Base-by-base conservation (phyloP, 345 rosid genomes). In the Heritiera littoralis region DNA sequence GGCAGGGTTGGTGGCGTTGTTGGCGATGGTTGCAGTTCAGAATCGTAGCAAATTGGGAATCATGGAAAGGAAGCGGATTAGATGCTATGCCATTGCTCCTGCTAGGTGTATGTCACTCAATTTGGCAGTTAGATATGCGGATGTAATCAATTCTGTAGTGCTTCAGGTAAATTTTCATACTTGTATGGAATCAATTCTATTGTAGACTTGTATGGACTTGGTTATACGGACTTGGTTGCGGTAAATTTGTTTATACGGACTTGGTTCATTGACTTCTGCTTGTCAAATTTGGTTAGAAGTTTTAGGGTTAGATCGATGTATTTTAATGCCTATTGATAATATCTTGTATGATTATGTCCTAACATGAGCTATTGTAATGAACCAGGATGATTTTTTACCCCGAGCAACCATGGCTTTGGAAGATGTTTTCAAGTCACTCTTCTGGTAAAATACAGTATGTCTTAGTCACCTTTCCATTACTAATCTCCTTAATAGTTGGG, bases 371-470 rank as follows among this genome's bases (percentile, higher is more conserved):
- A 20, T 80, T 71, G 43, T 18, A 54, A 84, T 85, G 83, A 74
- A 83, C 63, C 87, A 95, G 99, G 99, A 96, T 86, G 98, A 92
- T 84, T 96, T 96, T 86, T 87, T 96, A 81, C 98, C 99, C 80
- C 93, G 98, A 81, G 83, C 99, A 18, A 93, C 97, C 74, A 85
- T 88, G 11, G 95, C 96, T 28, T 81, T 96, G 82, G 95, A 92
- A 81, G 89, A 85, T 83, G 89, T 93, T 85, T 96, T 85, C 90
- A 90, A 92, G 86, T 91, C 90, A 68, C 83, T 96, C 86, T 80
- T 92, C 85, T 95, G 98, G 99, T 95, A 91, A 88, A 79, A 85
- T 80, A 80, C 80, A 80, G 83, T 86, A 81, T 80, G 87, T 87
- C 83, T 78, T 82, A 52, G 30, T 81, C 77, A 54, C 85, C 84